Conservation (phyloP, 2,329 filamentous ascomycete genomes). For the Xylaria polymorpha region DNA sequence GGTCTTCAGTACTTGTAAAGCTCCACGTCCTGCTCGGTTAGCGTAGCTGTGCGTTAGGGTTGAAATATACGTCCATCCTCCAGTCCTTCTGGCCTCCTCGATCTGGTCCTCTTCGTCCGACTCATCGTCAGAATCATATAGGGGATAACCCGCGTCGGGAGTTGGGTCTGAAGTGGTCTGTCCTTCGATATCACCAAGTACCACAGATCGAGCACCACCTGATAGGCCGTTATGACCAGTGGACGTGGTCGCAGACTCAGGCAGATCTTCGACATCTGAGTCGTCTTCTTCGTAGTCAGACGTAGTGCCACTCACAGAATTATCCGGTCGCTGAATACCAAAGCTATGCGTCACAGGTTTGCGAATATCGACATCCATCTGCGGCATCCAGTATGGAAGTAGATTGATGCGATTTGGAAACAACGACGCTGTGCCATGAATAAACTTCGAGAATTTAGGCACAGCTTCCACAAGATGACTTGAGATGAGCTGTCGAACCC, state of each 20-base stretch:
- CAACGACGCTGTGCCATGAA: constrained; percentile 89
- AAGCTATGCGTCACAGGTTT: constrained; percentile 91
- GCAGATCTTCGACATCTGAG: constrained; percentile 70
- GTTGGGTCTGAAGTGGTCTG: constrained; percentile 74
- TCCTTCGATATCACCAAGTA: constrained; percentile 77
- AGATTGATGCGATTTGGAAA: constrained; percentile 90
- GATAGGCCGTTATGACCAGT: constrained; percentile 40
- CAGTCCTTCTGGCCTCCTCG: constrained; percentile 80
- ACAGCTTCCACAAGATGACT: constrained; percentile 98
- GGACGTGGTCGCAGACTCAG: constrained; percentile 39
- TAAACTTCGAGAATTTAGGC: constrained; percentile 99
- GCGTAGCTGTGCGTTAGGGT: constrained; percentile 65
- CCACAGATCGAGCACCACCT: constrained; percentile 38
- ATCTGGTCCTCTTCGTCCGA: constrained; percentile 79
- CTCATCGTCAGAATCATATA: constrained; percentile 93
- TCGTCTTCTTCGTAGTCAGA: constrained; percentile 81
- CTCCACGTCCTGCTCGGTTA: constrained; percentile 55
- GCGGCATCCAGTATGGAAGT: constrained; percentile 96
- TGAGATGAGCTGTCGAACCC: constrained; percentile 92
- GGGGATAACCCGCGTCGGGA: constrained; percentile 77
- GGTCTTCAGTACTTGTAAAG: constrained; percentile 60
- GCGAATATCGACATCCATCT: constrained; percentile 97
- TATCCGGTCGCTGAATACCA: constrained; percentile 84
- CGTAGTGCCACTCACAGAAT: constrained; percentile 80
- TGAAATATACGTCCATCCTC: constrained; percentile 79